Evolutionary conservation across 192 early-diverging fungal genomes (phyloP).

Genomic region (Backusella liffmaniae): DNA sequence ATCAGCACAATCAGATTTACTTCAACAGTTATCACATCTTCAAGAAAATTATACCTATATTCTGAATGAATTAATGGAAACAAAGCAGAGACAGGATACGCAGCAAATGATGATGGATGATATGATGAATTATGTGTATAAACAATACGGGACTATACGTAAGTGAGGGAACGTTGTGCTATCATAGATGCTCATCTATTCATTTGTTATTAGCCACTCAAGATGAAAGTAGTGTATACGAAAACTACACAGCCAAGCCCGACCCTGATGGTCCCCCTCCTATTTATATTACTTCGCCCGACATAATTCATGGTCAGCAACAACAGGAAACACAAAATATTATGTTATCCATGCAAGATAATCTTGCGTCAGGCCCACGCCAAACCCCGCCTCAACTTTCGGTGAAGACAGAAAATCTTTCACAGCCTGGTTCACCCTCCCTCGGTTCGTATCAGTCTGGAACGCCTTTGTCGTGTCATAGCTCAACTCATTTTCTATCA

Average conservation of each 20-base stretch:
- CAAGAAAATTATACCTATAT: constrained; percentile 72
- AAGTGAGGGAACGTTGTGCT: background rate
- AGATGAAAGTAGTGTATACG: background rate
- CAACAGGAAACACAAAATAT: constrained; percentile 32
- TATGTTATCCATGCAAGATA: constrained; percentile 10
- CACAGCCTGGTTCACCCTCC: constrained; percentile 14
- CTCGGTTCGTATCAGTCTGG: constrained; percentile 47
- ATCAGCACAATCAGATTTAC: constrained; percentile 69
- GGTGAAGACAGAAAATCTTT: constrained; percentile 29
- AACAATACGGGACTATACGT: constrained; percentile 35
- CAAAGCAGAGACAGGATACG: constrained; percentile 60
- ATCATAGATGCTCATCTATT: background rate
- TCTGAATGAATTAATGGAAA: constrained; percentile 68
- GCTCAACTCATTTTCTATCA: background rate
- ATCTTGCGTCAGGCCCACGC: background rate
- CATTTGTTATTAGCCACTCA: background rate
- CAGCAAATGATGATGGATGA: constrained; percentile 67
- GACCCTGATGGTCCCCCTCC: constrained; percentile 38
- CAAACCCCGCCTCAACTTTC: constrained; percentile 14
- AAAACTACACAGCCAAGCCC: background rate
- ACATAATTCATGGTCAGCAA: constrained; percentile 20
- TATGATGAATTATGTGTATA: constrained; percentile 60
- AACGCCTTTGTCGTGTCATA: constrained; percentile 37
- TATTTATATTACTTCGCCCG: constrained; percentile 57
- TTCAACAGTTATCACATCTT: constrained; percentile 69